phyloP scores from a whole-genome alignment of 495 filamentous ascomycete species.

The Lasiosphaeria ovina region DNA sequence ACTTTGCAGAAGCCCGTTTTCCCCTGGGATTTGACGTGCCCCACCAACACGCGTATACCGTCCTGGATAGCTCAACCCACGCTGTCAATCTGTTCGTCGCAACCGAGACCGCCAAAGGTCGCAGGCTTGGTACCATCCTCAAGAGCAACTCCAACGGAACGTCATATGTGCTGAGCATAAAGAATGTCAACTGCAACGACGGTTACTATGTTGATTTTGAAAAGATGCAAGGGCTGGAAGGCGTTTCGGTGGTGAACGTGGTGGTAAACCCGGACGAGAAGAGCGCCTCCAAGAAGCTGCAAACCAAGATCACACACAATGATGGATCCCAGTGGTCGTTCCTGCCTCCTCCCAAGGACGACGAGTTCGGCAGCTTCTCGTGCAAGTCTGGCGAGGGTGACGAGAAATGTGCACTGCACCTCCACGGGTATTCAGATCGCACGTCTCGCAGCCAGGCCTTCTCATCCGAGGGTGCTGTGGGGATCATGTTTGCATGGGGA shows the following conservation, averaged over 20 bases:
- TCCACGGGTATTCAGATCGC: slow-evolving; percentile 94
- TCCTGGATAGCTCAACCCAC: slow-evolving; percentile 88
- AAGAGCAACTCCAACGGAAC: slow-evolving; percentile 99
- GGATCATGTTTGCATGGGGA: slow-evolving; percentile 85
- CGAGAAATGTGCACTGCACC: slow-evolving; percentile 77
- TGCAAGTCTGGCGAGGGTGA: slow-evolving; percentile 59
- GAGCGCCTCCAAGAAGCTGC: slow-evolving; percentile 67
- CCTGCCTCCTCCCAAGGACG: slow-evolving; percentile 61
- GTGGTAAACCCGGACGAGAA: slow-evolving; percentile 69
- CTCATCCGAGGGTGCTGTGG: slow-evolving; percentile 83
- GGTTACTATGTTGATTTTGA: slow-evolving; percentile 89
- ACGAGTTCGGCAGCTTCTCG: slow-evolving; percentile 68
- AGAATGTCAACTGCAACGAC: slow-evolving; percentile 72
- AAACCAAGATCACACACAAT: slow-evolving; percentile 91
- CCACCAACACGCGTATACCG: slow-evolving; percentile 80
- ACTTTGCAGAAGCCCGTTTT: slow-evolving; percentile 81
- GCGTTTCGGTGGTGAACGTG: slow-evolving; percentile 81
- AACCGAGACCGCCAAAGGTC: slow-evolving; percentile 53
- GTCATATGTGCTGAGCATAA: slow-evolving; percentile 79
- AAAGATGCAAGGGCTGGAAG: slow-evolving; percentile 87
- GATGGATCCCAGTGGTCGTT: slow-evolving; percentile 84
- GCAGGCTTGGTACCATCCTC: slow-evolving; percentile 79
- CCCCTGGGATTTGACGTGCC: slow-evolving; percentile 73
- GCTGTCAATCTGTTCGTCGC: slow-evolving; percentile 90
- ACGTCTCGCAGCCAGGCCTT: slow-evolving; percentile 74